Conservation (phyloP, 164 flowering plant species). For the grape (Vitis vinifera) region ASM3070453v1 NC_081818.1:28258501-28259000, state of each 20-base stretch:
- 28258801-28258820: slow-evolving; percentile 59
- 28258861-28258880: slow-evolving; percentile 34
- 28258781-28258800: slow-evolving; percentile 30
- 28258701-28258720: slow-evolving; percentile 78
- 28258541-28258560: neutral
- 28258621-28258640: slow-evolving; percentile 79
- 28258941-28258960: slow-evolving; percentile 65
- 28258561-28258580: neutral
- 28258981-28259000: slow-evolving; percentile 39
- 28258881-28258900: slow-evolving; percentile 78
- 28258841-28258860: slow-evolving; percentile 18
- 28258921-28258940: slow-evolving; percentile 83
- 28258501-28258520: too few species aligned
- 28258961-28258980: slow-evolving; percentile 42
- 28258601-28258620: slow-evolving; percentile 38
- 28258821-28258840: slow-evolving; percentile 54
- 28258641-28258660: slow-evolving; percentile 97
- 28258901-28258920: slow-evolving; percentile 72
- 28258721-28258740: slow-evolving; percentile 87
- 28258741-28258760: slow-evolving; percentile 68
- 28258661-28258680: slow-evolving; percentile 76
- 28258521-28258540: neutral
- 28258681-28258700: slow-evolving; percentile 71
- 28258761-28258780: slow-evolving; percentile 42
- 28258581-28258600: slow-evolving; percentile 2